Percentiles rank a stretch among this genome's conserved stretches.
These are phyloP conservation scores for Laguncularia racemosa DNA, from an alignment of 345 rosid species.

Conservation along the genomic window DNA sequence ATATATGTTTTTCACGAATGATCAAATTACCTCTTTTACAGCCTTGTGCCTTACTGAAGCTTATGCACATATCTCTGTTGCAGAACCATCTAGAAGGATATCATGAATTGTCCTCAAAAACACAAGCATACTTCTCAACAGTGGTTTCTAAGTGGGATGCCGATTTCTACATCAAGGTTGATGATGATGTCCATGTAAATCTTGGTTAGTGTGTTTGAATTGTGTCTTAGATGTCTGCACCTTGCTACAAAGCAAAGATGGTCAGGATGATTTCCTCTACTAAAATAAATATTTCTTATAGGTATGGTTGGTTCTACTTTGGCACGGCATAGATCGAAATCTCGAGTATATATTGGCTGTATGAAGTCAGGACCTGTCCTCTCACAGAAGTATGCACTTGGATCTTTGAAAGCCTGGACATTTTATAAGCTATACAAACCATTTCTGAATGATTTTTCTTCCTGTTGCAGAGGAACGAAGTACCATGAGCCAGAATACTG, in stretches of 20 bases:
- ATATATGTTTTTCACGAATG: neutral
- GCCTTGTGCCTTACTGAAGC: neutral
- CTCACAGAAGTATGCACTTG: conserved; percentile 63
- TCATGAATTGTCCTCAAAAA: conserved; percentile 61
- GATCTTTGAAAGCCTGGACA: neutral
- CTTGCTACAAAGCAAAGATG: too few relatives aligned
- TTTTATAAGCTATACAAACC: neutral
- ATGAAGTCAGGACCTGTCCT: conserved; percentile 98
- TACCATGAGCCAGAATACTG: conserved; percentile 94
- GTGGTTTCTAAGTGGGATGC: conserved; percentile 80
- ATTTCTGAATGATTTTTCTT: conserved; percentile 5
- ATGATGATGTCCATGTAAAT: conserved; percentile 77
- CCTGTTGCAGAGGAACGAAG: conserved; percentile 60
- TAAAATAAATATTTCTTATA: conserved; percentile 15
- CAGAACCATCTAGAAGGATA: conserved; percentile 84
- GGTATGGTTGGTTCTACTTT: conserved; percentile 78
- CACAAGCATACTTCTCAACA: conserved; percentile 55
- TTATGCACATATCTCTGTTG: conserved; percentile 10
- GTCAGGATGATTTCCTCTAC: too few relatives aligned
- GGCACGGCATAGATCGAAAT: conserved; percentile 75
- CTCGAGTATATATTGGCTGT: conserved; percentile 79
- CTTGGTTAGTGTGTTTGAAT: conserved; percentile 57
- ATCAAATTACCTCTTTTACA: too few relatives aligned
- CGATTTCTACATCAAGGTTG: conserved; percentile 73
- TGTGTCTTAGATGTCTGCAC: neutral